Evolutionary conservation across 169 alveolate species (phyloP).

Genomic region (Eimeria sp.): DNA sequence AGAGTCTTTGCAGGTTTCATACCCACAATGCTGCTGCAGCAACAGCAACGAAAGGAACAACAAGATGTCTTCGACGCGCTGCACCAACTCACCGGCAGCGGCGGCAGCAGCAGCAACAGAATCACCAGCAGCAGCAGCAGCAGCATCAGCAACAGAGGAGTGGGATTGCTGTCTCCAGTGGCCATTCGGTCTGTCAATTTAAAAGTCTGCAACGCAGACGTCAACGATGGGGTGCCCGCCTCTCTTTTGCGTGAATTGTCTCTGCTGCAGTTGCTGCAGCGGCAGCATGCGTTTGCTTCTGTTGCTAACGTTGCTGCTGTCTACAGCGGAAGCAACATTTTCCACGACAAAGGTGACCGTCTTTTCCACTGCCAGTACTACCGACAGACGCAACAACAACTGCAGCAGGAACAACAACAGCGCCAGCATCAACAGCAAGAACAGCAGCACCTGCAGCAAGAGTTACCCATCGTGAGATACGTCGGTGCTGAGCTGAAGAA

Average conservation of each 20-base stretch:
- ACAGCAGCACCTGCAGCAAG: constrained; percentile 84
- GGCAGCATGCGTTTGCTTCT: constrained; percentile 2
- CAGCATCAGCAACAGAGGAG: constrained; percentile 26
- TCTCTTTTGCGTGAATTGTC: constrained; percentile 89
- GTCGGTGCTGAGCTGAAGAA: constrained; percentile 35
- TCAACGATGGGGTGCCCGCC: constrained; percentile 92
- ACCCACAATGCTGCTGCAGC: constrained; percentile 6
- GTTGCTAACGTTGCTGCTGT: too few relatives aligned
- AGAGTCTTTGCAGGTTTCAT: constrained; percentile 11
- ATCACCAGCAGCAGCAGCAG: constrained; percentile 23
- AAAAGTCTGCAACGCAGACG: constrained; percentile 91
- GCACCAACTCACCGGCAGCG: neutral
- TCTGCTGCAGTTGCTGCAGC: constrained; percentile 85
- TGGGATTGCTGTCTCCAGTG: constrained; percentile 66
- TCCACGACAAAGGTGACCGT: neutral
- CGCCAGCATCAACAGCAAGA: constrained; percentile 81
- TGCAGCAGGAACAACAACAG: neutral
- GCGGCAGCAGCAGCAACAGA: constrained; percentile 1
- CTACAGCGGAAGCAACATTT: neutral
- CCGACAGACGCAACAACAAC: neutral
- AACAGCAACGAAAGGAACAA: neutral
- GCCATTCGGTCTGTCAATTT: constrained; percentile 88
- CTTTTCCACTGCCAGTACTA: neutral
- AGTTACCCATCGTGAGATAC: constrained; percentile 20
- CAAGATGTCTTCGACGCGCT: neutral